phyloP scores from a whole-genome alignment of 768 basidiomycete genomes.

The Kwoniella dejecticola region DNA sequence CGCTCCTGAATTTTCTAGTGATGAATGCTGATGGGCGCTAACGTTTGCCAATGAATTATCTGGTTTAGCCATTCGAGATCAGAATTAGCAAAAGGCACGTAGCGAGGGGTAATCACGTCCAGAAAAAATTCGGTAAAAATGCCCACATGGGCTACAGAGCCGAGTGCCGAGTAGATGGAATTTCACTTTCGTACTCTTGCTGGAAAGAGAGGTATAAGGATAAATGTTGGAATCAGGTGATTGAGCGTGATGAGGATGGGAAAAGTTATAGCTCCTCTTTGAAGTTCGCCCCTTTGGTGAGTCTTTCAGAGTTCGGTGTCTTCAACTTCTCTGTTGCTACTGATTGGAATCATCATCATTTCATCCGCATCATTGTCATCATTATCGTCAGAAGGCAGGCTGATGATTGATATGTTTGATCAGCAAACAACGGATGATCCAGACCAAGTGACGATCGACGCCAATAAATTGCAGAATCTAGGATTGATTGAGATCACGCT shows the following conservation, averaged over 20 bases:
- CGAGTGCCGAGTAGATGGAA: neutral
- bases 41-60: no score
- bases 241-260: slow-evolving; percentile 1
- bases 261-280: neutral
- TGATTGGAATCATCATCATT: neutral
- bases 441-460: neutral
- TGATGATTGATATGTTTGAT: neutral
- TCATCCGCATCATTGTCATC: neutral
- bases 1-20: no score
- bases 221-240: neutral
- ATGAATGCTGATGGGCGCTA: neutral
- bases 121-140: neutral
- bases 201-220: neutral
- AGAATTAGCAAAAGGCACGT: neutral
- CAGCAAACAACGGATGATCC: slow-evolving; percentile 12
- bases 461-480: neutral
- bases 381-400: no score
- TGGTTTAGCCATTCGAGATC: slow-evolving; percentile 4
- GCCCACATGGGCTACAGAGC: neutral
- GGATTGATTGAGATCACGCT: slow-evolving; percentile 10
- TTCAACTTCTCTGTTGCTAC: neutral
- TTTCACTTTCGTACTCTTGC: neutral
- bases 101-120: neutral
- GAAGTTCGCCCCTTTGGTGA: slow-evolving; percentile 14
- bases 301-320: neutral